phyloP scores from a whole-genome alignment of 805 yeast species.

The Kockiozyma suomiensis region DNA sequence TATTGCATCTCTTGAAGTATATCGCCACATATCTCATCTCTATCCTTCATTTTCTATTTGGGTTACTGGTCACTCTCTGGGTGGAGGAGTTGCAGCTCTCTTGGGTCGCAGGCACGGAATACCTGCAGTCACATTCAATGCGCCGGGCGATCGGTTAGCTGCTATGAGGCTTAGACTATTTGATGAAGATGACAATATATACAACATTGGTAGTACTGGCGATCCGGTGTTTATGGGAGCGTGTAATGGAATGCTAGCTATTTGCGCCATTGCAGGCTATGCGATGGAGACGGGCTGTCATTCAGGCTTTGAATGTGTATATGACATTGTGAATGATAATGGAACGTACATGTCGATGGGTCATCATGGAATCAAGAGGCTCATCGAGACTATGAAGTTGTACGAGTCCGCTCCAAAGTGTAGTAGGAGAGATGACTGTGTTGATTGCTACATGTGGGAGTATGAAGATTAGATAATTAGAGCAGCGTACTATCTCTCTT shows the following conservation, averaged over 20 bases:
- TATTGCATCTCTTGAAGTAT: constrained; percentile 74
- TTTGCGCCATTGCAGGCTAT: constrained; percentile 90
- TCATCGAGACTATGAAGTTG: constrained; percentile 69
- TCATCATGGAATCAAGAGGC: constrained; percentile 88
- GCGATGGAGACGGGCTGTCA: constrained; percentile 98
- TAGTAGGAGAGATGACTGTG: constrained; percentile 24
- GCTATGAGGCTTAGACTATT: constrained; percentile 83
- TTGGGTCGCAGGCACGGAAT: constrained; percentile 87
- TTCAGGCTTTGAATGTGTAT: constrained; percentile 81
- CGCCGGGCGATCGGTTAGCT: constrained; percentile 90
- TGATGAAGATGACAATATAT: constrained; percentile 79
- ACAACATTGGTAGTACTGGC: constrained; percentile 97
- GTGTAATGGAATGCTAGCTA: constrained; percentile 88
- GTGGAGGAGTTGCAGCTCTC: constrained; percentile 81
- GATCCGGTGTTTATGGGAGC: constrained; percentile 97
- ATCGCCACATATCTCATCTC: constrained; percentile 63
- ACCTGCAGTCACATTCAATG: constrained; percentile 88
- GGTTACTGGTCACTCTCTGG: constrained; percentile 94
- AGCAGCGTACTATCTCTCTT: neutral
- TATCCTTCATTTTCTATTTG: constrained; percentile 79
- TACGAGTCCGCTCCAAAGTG: constrained; percentile 82
- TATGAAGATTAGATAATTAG: constrained; percentile 4
- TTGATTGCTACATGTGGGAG: constrained; percentile 32
- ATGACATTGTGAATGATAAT: constrained; percentile 83
- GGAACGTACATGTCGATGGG: constrained; percentile 90